Conservation (phyloP, 257 asterid genomes). For the Nicotiana paniculata region DNA sequence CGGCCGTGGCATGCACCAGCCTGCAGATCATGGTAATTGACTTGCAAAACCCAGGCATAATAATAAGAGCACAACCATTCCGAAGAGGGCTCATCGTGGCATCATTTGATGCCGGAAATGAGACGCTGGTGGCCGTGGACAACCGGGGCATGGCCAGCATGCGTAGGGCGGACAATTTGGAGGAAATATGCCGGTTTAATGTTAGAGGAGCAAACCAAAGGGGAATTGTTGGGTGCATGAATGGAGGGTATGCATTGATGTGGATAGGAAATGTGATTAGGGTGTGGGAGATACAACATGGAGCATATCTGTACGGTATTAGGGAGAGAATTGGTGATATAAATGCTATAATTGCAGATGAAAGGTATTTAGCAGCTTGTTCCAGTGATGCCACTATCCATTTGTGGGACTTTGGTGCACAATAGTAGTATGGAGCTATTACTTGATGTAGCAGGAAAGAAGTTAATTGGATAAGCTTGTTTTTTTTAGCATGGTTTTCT, state of each 20-base stretch:
- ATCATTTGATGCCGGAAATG: conserved; percentile 39
- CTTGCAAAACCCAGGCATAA: conserved; percentile 41
- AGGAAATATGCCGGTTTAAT: conserved; percentile 45
- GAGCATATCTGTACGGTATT: conserved; percentile 47
- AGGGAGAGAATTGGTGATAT: conserved; percentile 57
- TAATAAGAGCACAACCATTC: conserved; percentile 39
- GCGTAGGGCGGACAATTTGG: conserved; percentile 33
- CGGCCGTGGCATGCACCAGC: conserved; percentile 73
- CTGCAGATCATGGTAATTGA: conserved; percentile 47
- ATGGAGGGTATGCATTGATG: conserved; percentile 60
- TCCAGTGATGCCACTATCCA: conserved; percentile 51
- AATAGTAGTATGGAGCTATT: conserved; percentile 8
- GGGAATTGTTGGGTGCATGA: conserved; percentile 55
- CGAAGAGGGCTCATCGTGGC: conserved; percentile 43
- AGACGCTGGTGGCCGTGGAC: conserved; percentile 36
- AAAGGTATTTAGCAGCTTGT: conserved; percentile 56
- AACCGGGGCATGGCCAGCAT: conserved; percentile 40
- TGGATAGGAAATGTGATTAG: conserved; percentile 45
- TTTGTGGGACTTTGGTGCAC: conserved; percentile 82
- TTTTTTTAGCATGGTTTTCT: too few relatives aligned
- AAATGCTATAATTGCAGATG: conserved; percentile 50
- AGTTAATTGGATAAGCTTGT: too few relatives aligned
- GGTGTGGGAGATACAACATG: conserved; percentile 69
- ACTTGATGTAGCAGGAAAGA: too few relatives aligned
- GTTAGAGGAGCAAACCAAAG: conserved; percentile 40